Evolutionary conservation across 2,329 filamentous ascomycete species (phyloP).

Genomic region (Aspergillus candidus): DNA sequence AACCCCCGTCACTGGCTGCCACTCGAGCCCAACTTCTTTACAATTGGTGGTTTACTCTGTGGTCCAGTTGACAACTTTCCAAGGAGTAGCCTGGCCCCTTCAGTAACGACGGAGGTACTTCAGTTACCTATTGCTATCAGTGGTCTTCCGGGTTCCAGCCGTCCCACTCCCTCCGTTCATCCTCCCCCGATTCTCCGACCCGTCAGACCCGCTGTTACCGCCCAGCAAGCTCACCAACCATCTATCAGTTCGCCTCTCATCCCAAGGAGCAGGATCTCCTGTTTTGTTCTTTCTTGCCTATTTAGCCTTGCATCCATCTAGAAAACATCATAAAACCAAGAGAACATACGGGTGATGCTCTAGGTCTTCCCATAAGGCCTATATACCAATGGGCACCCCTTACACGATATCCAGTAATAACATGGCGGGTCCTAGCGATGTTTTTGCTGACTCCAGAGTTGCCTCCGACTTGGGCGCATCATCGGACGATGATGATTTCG

Average conservation of each 20-base stretch:
- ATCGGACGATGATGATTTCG: conserved; percentile 27
- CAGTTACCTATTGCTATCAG: too few relatives aligned
- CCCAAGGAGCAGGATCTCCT: conserved; percentile 3
- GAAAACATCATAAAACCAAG: too few relatives aligned
- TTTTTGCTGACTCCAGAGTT: conserved; percentile 19
- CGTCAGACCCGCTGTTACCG: conserved; percentile 6
- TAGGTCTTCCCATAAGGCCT: not conserved
- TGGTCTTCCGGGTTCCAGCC: too few relatives aligned
- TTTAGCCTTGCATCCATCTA: too few relatives aligned
- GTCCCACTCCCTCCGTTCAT: not conserved
- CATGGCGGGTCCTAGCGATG: conserved; percentile 22
- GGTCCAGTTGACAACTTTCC: too few relatives aligned
- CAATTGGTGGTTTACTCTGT: too few relatives aligned
- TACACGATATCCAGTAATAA: conserved; percentile 5
- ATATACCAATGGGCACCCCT: not conserved
- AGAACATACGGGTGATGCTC: conserved; percentile 1
- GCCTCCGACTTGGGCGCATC: conserved; percentile 18
- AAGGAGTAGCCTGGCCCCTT: too few relatives aligned
- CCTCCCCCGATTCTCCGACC: conserved; percentile 12
- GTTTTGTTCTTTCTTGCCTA: not conserved
- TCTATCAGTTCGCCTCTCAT: not conserved
- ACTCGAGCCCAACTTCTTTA: too few relatives aligned
- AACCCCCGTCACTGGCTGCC: too few relatives aligned
- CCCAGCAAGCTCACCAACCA: not conserved
- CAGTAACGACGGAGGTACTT: too few relatives aligned